Conservation (phyloP, 306 rosid species). For the Phaseolus lunatus region DNA sequence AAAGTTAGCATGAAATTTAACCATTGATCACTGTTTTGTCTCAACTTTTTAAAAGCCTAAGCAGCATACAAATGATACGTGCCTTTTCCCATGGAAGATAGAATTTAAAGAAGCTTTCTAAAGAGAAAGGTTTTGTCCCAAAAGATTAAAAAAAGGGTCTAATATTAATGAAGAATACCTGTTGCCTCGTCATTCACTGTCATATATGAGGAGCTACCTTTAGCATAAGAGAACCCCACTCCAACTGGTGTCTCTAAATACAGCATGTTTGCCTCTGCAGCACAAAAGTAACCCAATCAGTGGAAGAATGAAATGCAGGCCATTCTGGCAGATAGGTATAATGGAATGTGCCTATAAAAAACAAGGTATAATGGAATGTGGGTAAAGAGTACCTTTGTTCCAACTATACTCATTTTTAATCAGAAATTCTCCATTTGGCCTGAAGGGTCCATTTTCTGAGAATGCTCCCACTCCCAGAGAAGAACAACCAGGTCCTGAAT, state of each 20-base stretch:
- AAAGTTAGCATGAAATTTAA: conserved; percentile 44
- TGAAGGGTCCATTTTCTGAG: conserved; percentile 86
- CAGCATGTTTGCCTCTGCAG: conserved; percentile 72
- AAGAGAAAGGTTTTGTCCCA: conserved; percentile 34
- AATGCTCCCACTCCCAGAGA: conserved; percentile 89
- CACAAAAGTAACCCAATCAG: conserved; percentile 28
- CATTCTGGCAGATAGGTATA: conserved; percentile 20
- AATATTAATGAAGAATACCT: conserved; percentile 51
- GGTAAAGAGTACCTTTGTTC: conserved; percentile 62
- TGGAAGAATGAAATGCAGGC: conserved; percentile 16
- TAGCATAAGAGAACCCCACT: conserved; percentile 79
- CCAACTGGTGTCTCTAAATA: conserved; percentile 83
- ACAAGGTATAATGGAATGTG: background rate
- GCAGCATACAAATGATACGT: conserved; percentile 41
- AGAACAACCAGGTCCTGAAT: conserved; percentile 89
- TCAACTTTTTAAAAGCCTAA: conserved; percentile 50
- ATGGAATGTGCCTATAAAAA: background rate
- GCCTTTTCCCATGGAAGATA: conserved; percentile 46
- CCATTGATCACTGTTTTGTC: conserved; percentile 47
- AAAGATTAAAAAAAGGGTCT: conserved; percentile 21
- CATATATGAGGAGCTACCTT: conserved; percentile 57
- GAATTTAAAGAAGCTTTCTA: conserved; percentile 46
- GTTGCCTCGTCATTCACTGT: conserved; percentile 67
- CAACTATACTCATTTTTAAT: conserved; percentile 74
- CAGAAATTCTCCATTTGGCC: conserved; percentile 71